Evolutionary conservation across 176 grass and related monocot genomes (phyloP).

Genomic region (Cenchrus fungigraminus): DNA sequence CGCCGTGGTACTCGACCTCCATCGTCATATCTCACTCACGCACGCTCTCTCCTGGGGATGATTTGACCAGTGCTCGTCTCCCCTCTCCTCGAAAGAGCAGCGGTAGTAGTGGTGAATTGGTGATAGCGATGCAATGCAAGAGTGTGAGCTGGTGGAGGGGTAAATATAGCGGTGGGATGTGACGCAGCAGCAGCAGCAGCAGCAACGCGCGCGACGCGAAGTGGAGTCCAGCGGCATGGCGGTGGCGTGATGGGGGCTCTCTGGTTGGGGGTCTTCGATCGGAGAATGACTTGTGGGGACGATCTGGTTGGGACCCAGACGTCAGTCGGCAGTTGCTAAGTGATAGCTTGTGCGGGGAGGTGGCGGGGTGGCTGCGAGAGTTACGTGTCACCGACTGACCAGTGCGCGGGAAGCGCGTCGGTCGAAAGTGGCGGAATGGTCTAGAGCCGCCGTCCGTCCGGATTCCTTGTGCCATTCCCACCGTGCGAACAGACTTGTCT

Average conservation of each 20-base stretch:
- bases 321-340: rapidly evolving
- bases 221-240: constrained; percentile 40
- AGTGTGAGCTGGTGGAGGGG: not conserved
- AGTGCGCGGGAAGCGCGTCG: constrained; percentile 54
- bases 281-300: not conserved
- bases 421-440: constrained; percentile 55
- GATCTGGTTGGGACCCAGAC: rapidly evolving
- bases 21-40: not conserved
- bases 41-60: not conserved
- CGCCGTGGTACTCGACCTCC: not conserved
- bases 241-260: not conserved
- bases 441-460: constrained; percentile 35
- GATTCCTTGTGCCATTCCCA: constrained; percentile 40
- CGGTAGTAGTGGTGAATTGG: no score
- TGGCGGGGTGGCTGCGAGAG: not conserved
- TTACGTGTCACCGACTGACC: constrained; percentile 41
- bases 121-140: no score
- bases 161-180: constrained; percentile 51
- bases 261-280: rapidly evolving
- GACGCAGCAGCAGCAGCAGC: not conserved
- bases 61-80: not conserved
- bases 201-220: not conserved
- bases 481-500: no score
- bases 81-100: not conserved
- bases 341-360: rapidly evolving